Conservation (phyloP, 345 rosid species). For the Gossypium anomalum region DNA sequence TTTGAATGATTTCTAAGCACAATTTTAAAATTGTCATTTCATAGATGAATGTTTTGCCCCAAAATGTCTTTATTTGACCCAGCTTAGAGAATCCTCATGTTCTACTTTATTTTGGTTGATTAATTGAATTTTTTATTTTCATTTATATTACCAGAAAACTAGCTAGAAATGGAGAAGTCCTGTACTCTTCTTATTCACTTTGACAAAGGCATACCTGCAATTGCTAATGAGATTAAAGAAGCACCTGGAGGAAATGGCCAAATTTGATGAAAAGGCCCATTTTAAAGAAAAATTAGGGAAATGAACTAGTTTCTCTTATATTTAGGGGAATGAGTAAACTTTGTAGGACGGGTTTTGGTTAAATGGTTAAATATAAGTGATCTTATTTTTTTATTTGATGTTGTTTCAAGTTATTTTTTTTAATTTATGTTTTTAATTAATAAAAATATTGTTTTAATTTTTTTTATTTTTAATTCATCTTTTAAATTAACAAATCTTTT, state of each 20-base stretch:
- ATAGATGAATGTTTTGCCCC: not conserved
- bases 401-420: no score
- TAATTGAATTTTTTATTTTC: not conserved
- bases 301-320: no score
- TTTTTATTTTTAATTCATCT: no score
- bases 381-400: no score
- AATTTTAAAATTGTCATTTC: not conserved
- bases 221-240: conserved; percentile 86
- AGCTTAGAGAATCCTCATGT: not conserved
- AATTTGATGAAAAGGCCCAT: conserved; percentile 21
- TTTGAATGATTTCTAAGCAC: not conserved
- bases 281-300: no score
- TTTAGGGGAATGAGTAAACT: conserved; percentile 36
- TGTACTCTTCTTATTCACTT: conserved; percentile 71
- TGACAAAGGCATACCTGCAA: conserved; percentile 76
- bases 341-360: not conserved
- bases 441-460: no score
- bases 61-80: not conserved
- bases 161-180: conserved; percentile 70
- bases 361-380: no score
- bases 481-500: no score
- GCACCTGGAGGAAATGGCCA: conserved; percentile 93
- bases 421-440: no score
- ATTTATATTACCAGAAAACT: not conserved
- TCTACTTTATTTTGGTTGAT: not conserved